A percentile compares a stretch with the other conserved stretches of the same genome.
Conservation (phyloP, 805 yeast genomes). For the Yarrowia deformans region DNA sequence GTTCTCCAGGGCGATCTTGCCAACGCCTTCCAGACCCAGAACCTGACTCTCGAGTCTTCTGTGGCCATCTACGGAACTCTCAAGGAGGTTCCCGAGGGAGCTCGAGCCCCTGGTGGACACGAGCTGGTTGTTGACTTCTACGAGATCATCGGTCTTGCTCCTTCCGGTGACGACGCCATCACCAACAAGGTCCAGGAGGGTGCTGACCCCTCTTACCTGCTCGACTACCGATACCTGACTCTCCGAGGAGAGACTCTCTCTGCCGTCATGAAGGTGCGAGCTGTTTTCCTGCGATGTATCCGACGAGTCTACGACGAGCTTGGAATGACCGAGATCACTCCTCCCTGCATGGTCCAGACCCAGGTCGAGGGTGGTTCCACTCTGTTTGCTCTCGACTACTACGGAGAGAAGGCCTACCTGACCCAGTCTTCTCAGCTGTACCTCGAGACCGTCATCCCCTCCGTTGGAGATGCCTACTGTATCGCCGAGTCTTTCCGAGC, state of each 20-base stretch:
- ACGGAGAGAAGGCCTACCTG: slow-evolving; percentile 94
- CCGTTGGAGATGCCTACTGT: slow-evolving; percentile 96
- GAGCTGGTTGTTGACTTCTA: slow-evolving; percentile 92
- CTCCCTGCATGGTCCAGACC: slow-evolving; percentile 99
- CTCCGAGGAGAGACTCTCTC: slow-evolving; percentile 94
- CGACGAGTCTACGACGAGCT: slow-evolving; percentile 81
- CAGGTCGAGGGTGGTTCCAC: slow-evolving; percentile 99
- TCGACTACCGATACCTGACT: slow-evolving; percentile 96
- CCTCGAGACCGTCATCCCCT: slow-evolving; percentile 94
- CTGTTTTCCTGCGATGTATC: slow-evolving; percentile 72
- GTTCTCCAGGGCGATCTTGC: slow-evolving; percentile 92
- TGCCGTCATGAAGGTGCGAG: slow-evolving; percentile 94
- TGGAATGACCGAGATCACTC: slow-evolving; percentile 87
- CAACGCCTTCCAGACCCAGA: slow-evolving; percentile 81
- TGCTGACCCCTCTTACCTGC: slow-evolving; percentile 88
- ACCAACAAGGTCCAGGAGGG: slow-evolving; percentile 92
- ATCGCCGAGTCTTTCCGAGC: slow-evolving; percentile 99
- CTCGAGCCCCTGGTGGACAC: slow-evolving; percentile 96
- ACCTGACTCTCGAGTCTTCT: slow-evolving; percentile 88
- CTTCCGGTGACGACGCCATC: slow-evolving; percentile 94
- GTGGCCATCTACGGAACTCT: slow-evolving; percentile 81
- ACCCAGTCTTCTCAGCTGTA: slow-evolving; percentile 98
- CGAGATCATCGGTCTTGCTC: slow-evolving; percentile 89
- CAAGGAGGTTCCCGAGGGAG: slow-evolving; percentile 90
- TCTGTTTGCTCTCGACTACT: slow-evolving; percentile 88